These are phyloP conservation scores for Phaeotremella skinneri DNA, from an alignment of 768 basidiomycete genomes.

Conservation along the genomic window DNA sequence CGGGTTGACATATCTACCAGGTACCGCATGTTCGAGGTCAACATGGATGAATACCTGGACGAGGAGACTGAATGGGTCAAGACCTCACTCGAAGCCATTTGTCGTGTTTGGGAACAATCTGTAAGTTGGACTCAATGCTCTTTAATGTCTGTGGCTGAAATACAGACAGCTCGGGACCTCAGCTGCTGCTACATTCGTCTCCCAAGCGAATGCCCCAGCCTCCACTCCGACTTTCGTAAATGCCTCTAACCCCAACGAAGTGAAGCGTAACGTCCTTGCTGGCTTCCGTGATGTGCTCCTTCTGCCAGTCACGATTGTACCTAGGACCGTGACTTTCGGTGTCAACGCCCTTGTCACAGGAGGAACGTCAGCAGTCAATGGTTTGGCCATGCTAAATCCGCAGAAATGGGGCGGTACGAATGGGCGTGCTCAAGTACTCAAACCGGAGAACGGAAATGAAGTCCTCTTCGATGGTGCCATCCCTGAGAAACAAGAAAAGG, in stretches of 20 bases:
- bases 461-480: conserved; percentile 23
- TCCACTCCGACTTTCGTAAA: conserved; percentile 63
- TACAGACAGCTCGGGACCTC: conserved; percentile 10
- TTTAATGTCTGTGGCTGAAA: conserved; percentile 2
- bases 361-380: conserved; percentile 72
- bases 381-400: conserved; percentile 85
- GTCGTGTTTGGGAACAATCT: conserved; percentile 70
- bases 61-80: conserved; percentile 86
- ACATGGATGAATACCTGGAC: conserved; percentile 97
- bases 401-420: conserved; percentile 68
- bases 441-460: conserved; percentile 25
- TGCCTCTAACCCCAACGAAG: conserved; percentile 81
- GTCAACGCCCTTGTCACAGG: conserved; percentile 60
- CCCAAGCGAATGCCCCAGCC: conserved; percentile 26
- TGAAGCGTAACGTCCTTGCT: conserved; percentile 88
- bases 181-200: conserved; percentile 13
- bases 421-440: conserved; percentile 21
- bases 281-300: conserved; percentile 87
- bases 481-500: conserved; percentile 2
- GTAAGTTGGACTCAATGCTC: conserved; percentile 14
- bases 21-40: conserved; percentile 89
- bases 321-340: conserved; percentile 61
- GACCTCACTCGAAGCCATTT: conserved; percentile 67
- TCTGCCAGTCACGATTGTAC: conserved; percentile 93
- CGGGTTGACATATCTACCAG: conserved; percentile 56